phyloP scores from a whole-genome alignment of 2,329 filamentous ascomycete species.

The Trichoderma sp. region DNA sequence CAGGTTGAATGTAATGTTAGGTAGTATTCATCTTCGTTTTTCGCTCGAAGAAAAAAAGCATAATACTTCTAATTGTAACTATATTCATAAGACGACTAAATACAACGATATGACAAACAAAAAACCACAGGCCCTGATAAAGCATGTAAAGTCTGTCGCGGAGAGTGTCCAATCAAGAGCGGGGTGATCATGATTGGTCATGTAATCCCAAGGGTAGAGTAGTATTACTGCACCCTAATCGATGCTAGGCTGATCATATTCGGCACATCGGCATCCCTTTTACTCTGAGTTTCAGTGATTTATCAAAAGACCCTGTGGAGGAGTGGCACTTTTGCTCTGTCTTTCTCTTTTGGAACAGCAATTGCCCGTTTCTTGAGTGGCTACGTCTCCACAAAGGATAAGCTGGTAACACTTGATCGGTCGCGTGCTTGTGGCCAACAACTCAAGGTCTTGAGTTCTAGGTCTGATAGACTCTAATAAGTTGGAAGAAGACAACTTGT shows the following conservation, averaged over 20 bases:
- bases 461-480: background rate
- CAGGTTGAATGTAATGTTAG: background rate
- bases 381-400: background rate
- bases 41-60: background rate
- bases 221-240: background rate
- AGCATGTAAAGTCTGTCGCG: background rate
- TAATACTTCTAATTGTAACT: background rate
- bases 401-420: background rate
- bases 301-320: background rate
- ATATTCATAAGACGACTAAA: background rate
- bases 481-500: background rate
- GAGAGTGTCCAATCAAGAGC: background rate
- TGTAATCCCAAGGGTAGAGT: background rate
- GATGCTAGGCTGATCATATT: background rate
- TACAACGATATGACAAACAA: background rate
- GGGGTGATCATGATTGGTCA: background rate
- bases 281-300: background rate
- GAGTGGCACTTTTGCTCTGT: background rate
- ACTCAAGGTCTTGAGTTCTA: background rate
- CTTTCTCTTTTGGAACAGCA: background rate
- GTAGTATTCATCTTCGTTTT: background rate
- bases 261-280: background rate
- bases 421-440: background rate
- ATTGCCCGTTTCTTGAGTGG: background rate
- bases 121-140: background rate